Percentiles rank a stretch among this genome's conserved stretches.
These are phyloP conservation scores for Barnettozyma pratensis DNA, from an alignment of 805 yeast genomes.

Conservation along the genomic window DNA sequence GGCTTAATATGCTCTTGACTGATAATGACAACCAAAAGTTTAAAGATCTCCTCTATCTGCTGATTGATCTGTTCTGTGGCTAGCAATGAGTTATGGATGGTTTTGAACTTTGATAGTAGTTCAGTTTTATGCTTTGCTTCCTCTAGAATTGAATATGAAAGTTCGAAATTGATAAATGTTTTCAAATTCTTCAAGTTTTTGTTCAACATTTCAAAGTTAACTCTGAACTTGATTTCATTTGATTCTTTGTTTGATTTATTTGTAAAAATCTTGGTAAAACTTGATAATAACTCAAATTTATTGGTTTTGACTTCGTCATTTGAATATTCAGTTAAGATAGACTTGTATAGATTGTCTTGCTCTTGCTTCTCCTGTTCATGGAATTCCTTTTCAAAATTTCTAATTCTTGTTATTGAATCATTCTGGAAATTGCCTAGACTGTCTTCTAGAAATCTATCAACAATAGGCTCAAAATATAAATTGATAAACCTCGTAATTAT, in stretches of 20 bases:
- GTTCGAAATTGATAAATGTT: constrained; percentile 72
- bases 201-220: constrained; percentile 70
- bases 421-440: constrained; percentile 28
- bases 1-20: constrained; percentile 73
- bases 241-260: constrained; percentile 27
- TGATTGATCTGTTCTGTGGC: constrained; percentile 21
- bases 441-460: constrained; percentile 29
- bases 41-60: constrained; percentile 61
- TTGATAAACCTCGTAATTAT: constrained; percentile 30
- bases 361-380: constrained; percentile 31
- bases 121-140: constrained; percentile 62
- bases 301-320: constrained; percentile 26
- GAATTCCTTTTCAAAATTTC: constrained; percentile 22
- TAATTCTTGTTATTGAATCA: constrained; percentile 22
- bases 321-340: constrained; percentile 35
- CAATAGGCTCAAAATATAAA: constrained; percentile 32
- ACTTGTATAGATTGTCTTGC: constrained; percentile 38
- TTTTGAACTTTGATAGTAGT: constrained; percentile 45
- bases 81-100: constrained; percentile 27
- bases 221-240: constrained; percentile 57
- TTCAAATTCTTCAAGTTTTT: constrained; percentile 73
- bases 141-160: constrained; percentile 66
- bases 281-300: constrained; percentile 54
- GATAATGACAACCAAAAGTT: constrained; percentile 54
- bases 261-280: constrained; percentile 59